Evolutionary conservation across 139 green algal species (phyloP), one percentile per base, ranked within the genome.

Genomic region (Closterium sp.): DNA sequence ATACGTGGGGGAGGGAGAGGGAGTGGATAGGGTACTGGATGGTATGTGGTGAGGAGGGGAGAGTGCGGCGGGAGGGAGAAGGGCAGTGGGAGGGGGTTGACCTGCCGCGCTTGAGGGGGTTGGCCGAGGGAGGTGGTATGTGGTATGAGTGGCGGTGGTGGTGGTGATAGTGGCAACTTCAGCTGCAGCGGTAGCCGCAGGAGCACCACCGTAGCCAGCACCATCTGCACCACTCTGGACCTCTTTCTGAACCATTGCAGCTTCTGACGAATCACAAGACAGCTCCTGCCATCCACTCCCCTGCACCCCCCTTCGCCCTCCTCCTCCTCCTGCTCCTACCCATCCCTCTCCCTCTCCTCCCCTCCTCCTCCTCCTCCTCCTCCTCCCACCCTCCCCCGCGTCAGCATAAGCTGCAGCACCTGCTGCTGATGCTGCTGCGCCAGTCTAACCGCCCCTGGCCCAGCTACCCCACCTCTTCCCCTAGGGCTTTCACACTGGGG

Each of bases 381-480:
- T 31, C 45, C 30, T 19, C 30, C 22, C 28, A 31, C 30, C 22
- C 29, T 91, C 88, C 88, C 45, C 24, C 10, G 19, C 32, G 85
- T 10, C 27, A 31, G 85, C 85, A 88, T 31, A 24, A 34, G 85
- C 28, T 50, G 31, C 86, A 29, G 86, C 86, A 29, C 2, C 30
- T 50, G 86, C 86, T 89, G 31, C 31, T 50, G 86, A 19, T 89
- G 86, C 86, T 89, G 86, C 31, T 50, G 31, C 86, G 30, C 86
- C 86, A 29, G 85, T 13, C 62, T 79, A 79, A 27, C 17, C 62
- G 19, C 62, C 62, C 62, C 17, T 4, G 62, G 17, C 17, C 62
- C 19, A 22, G 62, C 62, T 5, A 79, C 17, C 13, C 62, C 62
- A 5, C 19, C 62, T 79, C 62, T 79, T 5, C 13, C 62, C 13